Percentiles rank a stretch among this genome's conserved stretches.
Conservation (phyloP, 805 yeast genomes). For the Yarrowia divulgata region DNA sequence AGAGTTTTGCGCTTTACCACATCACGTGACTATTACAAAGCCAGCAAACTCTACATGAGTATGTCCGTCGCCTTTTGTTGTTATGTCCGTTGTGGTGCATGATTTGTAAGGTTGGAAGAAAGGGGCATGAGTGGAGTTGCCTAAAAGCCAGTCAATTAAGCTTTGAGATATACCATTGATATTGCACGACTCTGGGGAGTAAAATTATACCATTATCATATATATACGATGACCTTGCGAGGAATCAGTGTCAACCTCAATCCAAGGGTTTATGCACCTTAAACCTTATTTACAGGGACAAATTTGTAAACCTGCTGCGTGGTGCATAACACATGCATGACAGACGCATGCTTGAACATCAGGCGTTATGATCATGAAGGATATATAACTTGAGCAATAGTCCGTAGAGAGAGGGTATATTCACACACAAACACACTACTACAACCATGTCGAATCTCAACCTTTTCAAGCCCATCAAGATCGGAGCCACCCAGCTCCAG, state of each 20-base stretch:
- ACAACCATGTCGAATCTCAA: background rate
- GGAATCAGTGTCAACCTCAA: background rate
- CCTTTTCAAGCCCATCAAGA: slow-evolving; percentile 47
- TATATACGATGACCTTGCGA: too few species aligned
- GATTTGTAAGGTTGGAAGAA: slow-evolving; percentile 6
- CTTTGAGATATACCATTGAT: background rate
- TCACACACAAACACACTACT: background rate
- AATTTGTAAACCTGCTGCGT: slow-evolving; percentile 19
- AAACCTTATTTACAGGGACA: background rate
- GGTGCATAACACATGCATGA: background rate
- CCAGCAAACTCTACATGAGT: slow-evolving; percentile 1
- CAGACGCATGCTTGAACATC: background rate
- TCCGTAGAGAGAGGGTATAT: background rate
- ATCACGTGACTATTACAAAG: slow-evolving; percentile 18
- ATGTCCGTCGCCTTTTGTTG: slow-evolving; percentile 10
- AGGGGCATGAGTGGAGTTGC: background rate
- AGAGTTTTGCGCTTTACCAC: background rate
- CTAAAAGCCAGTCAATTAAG: background rate
- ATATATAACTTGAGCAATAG: background rate
- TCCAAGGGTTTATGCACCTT: slow-evolving; percentile 1
- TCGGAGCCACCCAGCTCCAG: slow-evolving; percentile 45
- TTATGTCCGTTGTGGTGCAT: slow-evolving; percentile 27
- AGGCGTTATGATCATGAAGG: background rate
- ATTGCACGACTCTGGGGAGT: too few species aligned
- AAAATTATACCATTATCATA: background rate